These are phyloP conservation scores for Globisporangium paddicum DNA, from an alignment of 352 stramenopile species.

Conservation along the genomic window DNA sequence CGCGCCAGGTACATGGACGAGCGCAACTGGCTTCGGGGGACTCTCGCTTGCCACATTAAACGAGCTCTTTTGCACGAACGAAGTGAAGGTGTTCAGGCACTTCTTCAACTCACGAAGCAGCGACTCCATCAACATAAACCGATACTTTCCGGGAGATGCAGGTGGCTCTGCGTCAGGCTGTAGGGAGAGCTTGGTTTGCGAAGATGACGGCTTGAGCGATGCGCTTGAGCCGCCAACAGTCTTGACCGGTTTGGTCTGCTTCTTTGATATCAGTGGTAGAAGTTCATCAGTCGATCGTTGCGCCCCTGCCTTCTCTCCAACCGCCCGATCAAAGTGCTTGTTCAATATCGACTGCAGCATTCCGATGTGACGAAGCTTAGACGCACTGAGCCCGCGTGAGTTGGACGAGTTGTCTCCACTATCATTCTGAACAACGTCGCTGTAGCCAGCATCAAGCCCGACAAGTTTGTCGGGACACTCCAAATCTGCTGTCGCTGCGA, in stretches of 20 bases:
- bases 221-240: constrained; percentile 9
- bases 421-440: constrained; percentile 3
- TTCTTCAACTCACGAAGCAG: constrained; percentile 50
- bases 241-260: constrained; percentile 30
- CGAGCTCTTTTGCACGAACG: constrained; percentile 41
- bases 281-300: constrained; percentile 19
- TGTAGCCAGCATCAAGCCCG: constrained; percentile 19
- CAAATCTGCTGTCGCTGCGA: constrained; percentile 49
- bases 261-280: constrained; percentile 24
- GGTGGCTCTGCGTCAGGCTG: constrained; percentile 26
- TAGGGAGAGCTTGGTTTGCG: constrained; percentile 26
- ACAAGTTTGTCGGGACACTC: constrained; percentile 42
- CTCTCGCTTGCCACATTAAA: constrained; percentile 68
- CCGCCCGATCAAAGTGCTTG: constrained; percentile 46
- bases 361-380: constrained; percentile 20
- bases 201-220: constrained; percentile 16
- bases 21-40: constrained; percentile 53
- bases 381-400: constrained; percentile 7
- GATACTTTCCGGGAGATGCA: constrained; percentile 39
- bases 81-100: constrained; percentile 38
- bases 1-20: constrained; percentile 55
- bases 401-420: neutral
- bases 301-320: constrained; percentile 6
- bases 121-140: constrained; percentile 58
- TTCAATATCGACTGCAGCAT: constrained; percentile 43